These are phyloP conservation scores for Blastobotrys aristatus DNA, from an alignment of 1,139 yeast species.

Conservation along the genomic window DNA sequence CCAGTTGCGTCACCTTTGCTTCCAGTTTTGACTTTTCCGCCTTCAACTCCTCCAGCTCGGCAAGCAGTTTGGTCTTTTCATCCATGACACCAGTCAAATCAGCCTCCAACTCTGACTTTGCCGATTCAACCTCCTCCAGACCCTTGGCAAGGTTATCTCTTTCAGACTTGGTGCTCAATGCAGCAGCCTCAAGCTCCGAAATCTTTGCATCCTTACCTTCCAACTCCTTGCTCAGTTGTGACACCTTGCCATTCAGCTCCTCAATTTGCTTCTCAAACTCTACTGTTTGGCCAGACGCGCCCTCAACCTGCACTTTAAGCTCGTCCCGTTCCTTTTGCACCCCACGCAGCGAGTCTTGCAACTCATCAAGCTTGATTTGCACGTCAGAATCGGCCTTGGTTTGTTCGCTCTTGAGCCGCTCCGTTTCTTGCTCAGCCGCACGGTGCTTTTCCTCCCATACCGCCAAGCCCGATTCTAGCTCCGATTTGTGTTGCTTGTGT, in stretches of 20 bases:
- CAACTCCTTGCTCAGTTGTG: conserved; percentile 8
- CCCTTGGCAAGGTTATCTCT: conserved; percentile 9
- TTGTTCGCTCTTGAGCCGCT: not conserved
- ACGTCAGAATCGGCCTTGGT: not conserved
- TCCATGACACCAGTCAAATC: no score
- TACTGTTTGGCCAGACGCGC: conserved; percentile 4
- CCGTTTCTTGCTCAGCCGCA: not conserved
- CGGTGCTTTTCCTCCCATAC: no score
- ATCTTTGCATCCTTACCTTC: not conserved
- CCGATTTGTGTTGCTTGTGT: conserved; percentile 1
- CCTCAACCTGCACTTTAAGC: conserved; percentile 14
- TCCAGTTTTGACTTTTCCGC: conserved; percentile 5
- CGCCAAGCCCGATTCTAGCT: conserved; percentile 11
- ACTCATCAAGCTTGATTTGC: not conserved
- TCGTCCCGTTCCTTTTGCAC: conserved; percentile 13
- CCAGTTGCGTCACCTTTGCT: not conserved
- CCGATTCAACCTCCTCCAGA: not conserved
- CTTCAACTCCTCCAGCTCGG: conserved; percentile 2
- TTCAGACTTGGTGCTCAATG: no score
- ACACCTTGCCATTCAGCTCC: not conserved
- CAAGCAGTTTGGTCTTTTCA: not conserved
- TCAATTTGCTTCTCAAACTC: not conserved
- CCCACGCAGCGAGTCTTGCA: not conserved
- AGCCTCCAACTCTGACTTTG: not conserved
- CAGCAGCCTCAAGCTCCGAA: conserved; percentile 9